Percentiles rank a stretch among this genome's conserved stretches.
These are phyloP conservation scores for Jatropha multifida DNA, from an alignment of 441 rosid species.

Conservation along the genomic window DNA sequence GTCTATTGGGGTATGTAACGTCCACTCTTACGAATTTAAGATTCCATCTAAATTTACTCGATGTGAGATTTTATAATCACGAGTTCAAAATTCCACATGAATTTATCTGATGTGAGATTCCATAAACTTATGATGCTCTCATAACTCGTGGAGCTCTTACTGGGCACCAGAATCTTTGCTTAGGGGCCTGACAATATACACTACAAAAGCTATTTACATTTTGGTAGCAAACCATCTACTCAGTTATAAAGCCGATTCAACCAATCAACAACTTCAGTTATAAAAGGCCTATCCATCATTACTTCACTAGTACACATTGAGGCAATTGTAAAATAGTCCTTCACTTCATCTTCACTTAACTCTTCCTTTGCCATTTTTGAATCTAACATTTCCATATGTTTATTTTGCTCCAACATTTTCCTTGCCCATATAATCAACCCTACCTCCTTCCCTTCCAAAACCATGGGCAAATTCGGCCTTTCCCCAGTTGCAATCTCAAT, in stretches of 20 bases:
- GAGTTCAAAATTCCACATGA: too few relatives aligned
- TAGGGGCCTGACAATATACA: too few relatives aligned
- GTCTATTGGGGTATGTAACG: too few relatives aligned
- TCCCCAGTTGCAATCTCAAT: conserved; percentile 57
- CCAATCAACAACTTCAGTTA: conserved; percentile 48
- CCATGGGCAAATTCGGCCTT: conserved; percentile 62
- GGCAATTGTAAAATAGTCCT: conserved; percentile 65
- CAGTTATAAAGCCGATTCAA: conserved; percentile 26
- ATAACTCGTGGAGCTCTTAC: too few relatives aligned
- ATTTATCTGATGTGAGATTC: too few relatives aligned
- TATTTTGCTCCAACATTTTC: conserved; percentile 34
- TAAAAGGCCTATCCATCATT: conserved; percentile 51
- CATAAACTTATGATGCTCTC: too few relatives aligned
- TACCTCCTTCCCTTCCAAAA: conserved; percentile 38
- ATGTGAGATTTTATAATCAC: too few relatives aligned
- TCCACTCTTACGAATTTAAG: too few relatives aligned
- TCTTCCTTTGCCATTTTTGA: conserved; percentile 27
- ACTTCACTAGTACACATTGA: conserved; percentile 47
- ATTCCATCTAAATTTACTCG: too few relatives aligned
- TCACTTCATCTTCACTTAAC: conserved; percentile 31
- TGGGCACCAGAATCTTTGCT: too few relatives aligned
- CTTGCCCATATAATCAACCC: conserved; percentile 62
- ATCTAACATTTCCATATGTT: conserved; percentile 60
- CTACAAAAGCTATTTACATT: too few relatives aligned
- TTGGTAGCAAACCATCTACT: too few relatives aligned